phyloP scores from a whole-genome alignment of 305 asterid genomes.

The Fraxinus platypoda region DNA sequence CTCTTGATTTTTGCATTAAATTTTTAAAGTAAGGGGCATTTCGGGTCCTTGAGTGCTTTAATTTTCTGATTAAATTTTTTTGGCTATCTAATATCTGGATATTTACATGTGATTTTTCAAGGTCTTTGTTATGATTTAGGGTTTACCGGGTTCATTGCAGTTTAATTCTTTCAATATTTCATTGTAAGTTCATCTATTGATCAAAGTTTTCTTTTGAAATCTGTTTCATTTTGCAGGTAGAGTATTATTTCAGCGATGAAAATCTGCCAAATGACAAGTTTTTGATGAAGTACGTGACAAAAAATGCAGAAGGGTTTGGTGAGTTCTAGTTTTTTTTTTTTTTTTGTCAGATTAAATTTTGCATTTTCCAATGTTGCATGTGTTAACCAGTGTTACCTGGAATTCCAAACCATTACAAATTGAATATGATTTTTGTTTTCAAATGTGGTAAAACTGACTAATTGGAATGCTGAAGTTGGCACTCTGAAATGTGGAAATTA shows the following conservation, averaged over 20 bases:
- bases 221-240: conserved; percentile 60
- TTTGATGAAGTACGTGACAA: conserved; percentile 58
- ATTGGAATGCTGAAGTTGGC: not conserved
- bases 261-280: conserved; percentile 77
- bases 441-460: not conserved
- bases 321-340: conserved; percentile 26
- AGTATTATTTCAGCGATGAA: conserved; percentile 92
- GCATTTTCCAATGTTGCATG: not conserved
- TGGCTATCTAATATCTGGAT: not conserved
- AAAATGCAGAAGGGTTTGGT: conserved; percentile 75
- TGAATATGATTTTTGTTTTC: not conserved
- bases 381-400: not conserved
- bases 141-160: not conserved
- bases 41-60: not conserved
- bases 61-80: not conserved
- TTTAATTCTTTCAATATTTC: not conserved
- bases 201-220: not conserved
- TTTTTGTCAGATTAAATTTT: conserved; percentile 1
- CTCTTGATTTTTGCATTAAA: not conserved
- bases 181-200: not conserved
- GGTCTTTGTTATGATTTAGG: not conserved
- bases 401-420: not conserved
- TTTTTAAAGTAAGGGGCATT: not conserved
- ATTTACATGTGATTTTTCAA: not conserved
- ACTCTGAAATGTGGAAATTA: not conserved